Evolutionary conservation across 1,284 basidiomycete species (phyloP).

Genomic region (Sporisorium sorghi): DNA sequence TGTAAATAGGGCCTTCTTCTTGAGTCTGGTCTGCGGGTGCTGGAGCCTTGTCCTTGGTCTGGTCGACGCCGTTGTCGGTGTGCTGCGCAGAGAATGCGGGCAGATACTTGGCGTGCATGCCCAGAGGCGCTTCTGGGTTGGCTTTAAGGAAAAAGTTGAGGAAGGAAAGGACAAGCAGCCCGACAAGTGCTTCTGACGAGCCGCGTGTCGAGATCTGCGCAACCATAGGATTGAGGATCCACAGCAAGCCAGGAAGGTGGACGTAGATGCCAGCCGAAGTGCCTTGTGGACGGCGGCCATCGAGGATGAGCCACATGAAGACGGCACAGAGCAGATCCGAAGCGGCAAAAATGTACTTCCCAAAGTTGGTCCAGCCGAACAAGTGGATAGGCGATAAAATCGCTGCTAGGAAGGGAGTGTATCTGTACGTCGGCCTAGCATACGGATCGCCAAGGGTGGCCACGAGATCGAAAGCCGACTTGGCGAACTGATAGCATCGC

Average conservation of each 20-base stretch:
- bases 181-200: conserved; percentile 89
- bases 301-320: conserved; percentile 79
- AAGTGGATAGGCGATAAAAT: conserved; percentile 83
- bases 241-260: conserved; percentile 74
- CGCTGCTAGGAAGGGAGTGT: conserved; percentile 90
- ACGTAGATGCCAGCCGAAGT: conserved; percentile 36
- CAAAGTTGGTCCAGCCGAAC: conserved; percentile 69
- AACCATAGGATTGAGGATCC: conserved; percentile 91
- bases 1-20: conserved; percentile 19
- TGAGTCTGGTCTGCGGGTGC: neutral
- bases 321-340: conserved; percentile 85
- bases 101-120: conserved; percentile 15
- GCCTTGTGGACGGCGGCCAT: conserved; percentile 45
- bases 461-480: conserved; percentile 52
- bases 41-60: neutral
- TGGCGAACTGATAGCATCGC: conserved; percentile 42
- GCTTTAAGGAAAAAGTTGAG: conserved; percentile 70
- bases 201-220: conserved; percentile 96
- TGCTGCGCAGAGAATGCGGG: conserved; percentile 14
- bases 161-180: conserved; percentile 81
- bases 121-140: conserved; percentile 56
- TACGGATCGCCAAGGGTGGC: conserved; percentile 79
- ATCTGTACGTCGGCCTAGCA: conserved; percentile 91
- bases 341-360: conserved; percentile 88
- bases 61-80: neutral